A percentile compares a stretch with the other conserved stretches of the same genome.
Conservation (phyloP, 352 stramenopile genomes). For the Phytophthora boehmeriae region DNA sequence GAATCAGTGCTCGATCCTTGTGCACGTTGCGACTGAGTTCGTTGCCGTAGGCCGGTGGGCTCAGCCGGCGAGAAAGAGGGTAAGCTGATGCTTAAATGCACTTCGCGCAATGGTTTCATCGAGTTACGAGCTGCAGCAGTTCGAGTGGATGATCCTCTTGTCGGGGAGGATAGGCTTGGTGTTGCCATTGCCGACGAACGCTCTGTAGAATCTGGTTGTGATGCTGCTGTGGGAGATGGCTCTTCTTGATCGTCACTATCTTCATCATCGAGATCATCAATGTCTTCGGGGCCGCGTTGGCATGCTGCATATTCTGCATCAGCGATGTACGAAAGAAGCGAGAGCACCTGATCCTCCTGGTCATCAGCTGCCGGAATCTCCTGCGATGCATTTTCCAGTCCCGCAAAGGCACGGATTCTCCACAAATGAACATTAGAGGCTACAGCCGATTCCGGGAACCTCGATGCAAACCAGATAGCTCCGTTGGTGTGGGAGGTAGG, state of each 20-base stretch:
- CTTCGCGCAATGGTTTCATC: conserved; percentile 72
- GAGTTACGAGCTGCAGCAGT: conserved; percentile 64
- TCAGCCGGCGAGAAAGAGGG: conserved; percentile 72
- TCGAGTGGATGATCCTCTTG: conserved; percentile 39
- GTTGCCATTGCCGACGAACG: conserved; percentile 5
- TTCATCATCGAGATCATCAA: conserved; percentile 62
- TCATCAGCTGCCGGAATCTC: conserved; percentile 71
- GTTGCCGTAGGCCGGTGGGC: conserved; percentile 34
- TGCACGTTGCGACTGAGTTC: conserved; percentile 25
- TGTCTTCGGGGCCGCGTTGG: conserved; percentile 47
- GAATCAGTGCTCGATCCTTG: conserved; percentile 18
- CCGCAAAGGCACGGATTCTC: conserved; percentile 78
- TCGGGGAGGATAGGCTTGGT: conserved; percentile 8
- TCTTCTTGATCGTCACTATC: conserved; percentile 48
- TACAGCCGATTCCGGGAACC: conserved; percentile 79
- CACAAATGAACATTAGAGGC: conserved; percentile 81
- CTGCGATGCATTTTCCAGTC: conserved; percentile 40
- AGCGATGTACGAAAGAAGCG: conserved; percentile 84
- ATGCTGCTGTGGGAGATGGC: conserved; percentile 7
- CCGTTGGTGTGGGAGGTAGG: conserved; percentile 34
- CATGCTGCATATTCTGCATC: conserved; percentile 83
- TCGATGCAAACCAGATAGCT: conserved; percentile 81
- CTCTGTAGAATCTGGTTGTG: conserved; percentile 3
- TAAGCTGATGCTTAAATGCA: conserved; percentile 69
- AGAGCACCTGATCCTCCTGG: conserved; percentile 77